Base-by-base conservation (phyloP, 2,329 filamentous ascomycete genomes). In the Hypoxylon sp. region DNA sequence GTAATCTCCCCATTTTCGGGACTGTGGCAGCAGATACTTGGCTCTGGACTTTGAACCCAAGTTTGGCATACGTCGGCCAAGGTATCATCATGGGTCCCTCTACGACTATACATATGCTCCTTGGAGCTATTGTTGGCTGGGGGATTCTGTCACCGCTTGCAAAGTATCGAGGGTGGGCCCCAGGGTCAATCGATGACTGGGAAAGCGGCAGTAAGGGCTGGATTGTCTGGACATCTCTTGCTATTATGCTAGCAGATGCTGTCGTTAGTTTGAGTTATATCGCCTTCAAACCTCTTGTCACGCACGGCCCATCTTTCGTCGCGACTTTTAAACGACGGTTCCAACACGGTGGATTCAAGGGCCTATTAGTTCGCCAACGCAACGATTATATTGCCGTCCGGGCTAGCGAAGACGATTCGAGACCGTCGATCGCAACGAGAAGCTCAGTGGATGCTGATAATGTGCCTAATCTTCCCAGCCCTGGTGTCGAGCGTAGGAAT, bases 41-140 rank as follows among this genome's bases (percentile, higher is more conserved):
- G 95, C 87, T 98, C 0, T 99, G 96, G 96, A 96, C 93, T 0
- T 84, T 99, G 6, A 99, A 99, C 73, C 96, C 96, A 0, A 98
- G 94, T 50, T 91, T 97, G n/a, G 96, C 96, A 2, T 99, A 99
- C 78, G 90, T 98, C 27, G 96, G 96, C 0, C 96, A 99, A 81
- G 96, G 96, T 10, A 97, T 99, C 69, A 98, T 99, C 76, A 99
- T 99, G 96, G 96, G 96, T 0, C 93, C 95, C 3, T 91, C 94
- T 42, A 99, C 96, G 0, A 98, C 95, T 2, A 86, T 97, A 58
- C 95, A 98, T 74, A 99, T 99, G 96, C 87, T 97, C 0, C 82
- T 98, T 2, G 96, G 96, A 4, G 95, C 96, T 2, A 79, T 97
- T 14, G 77, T 98, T 8, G 96, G 96, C 27, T 99, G 96, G 96